These are phyloP conservation scores for Pseudozyma sp. DNA, from an alignment of 1,284 basidiomycete species.

Conservation along the genomic window DNA sequence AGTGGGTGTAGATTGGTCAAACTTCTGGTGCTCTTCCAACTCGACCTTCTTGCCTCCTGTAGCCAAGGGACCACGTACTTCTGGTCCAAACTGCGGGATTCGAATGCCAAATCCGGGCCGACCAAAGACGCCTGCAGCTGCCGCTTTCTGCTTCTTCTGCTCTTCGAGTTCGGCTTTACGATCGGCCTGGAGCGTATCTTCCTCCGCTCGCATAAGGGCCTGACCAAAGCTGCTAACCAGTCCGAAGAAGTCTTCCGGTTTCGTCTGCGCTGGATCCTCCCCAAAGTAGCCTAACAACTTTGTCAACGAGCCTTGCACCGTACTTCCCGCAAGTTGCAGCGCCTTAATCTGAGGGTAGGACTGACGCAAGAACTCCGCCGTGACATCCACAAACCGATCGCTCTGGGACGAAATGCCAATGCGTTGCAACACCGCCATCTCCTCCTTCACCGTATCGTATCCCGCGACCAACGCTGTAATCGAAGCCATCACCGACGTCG, in stretches of 20 bases:
- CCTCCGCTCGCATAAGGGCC: constrained; percentile 62
- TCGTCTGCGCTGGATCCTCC: constrained; percentile 52
- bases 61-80: constrained; percentile 50
- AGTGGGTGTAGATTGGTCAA: constrained; percentile 40
- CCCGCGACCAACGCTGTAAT: constrained; percentile 46
- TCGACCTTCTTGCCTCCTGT: neutral
- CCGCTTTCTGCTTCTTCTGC: constrained; percentile 44
- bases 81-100: constrained; percentile 46
- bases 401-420: constrained; percentile 42
- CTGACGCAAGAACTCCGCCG: constrained; percentile 32
- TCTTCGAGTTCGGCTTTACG: constrained; percentile 50
- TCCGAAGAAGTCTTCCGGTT: constrained; percentile 62
- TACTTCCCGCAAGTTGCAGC: constrained; percentile 33
- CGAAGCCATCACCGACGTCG: constrained; percentile 35
- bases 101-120: constrained; percentile 3
- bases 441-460: constrained; percentile 38
- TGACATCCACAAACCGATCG: constrained; percentile 50
- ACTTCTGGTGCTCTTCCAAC: neutral
- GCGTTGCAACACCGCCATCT: constrained; percentile 36
- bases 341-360: constrained; percentile 48
- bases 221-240: constrained; percentile 58
- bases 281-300: constrained; percentile 54
- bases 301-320: constrained; percentile 32
- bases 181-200: constrained; percentile 60
- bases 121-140: constrained; percentile 15